Base-by-base conservation (phyloP, 495 filamentous ascomycete genomes). In the Choiromyces venosus region DNA sequence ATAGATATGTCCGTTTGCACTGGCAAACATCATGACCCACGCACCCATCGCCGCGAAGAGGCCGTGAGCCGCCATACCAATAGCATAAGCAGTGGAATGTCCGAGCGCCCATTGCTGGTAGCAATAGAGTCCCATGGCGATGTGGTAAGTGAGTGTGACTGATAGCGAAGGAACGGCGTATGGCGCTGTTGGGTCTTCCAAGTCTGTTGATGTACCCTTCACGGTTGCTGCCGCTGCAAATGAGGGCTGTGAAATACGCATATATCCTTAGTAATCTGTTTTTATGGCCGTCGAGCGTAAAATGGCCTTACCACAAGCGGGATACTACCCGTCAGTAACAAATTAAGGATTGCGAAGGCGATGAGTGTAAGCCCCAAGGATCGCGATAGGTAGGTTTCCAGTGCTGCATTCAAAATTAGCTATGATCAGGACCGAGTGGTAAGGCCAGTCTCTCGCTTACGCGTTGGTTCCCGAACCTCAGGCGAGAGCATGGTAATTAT, bases 11-110 rank as follows among this genome's bases (percentile, higher is more conserved):
- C 87, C 88, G 75, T 87, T 83, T 35, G 86, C 88, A 52, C 84
- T 89, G 1, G 86, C 91, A 80, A 96, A 97, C 56, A 96, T 78
- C 68, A 93, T 76, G 76, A 89, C 89, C 92, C 91, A 96, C 12
- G 90, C 78, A 6, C 90, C 93, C 25, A 92, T 81, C 3, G 84
- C 83, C 12, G 87, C 87, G 70, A 96, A 81, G 19, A 81, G 19
- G 1, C 84, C 85, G 68, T 85, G 88, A 74, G 80, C 87, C 37
- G 80, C 79, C 71, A 86, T 83, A 25, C 85, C 89, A 72, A 92
- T 66, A 2, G 84, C 82, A 81, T 90, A 92, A 0, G 84, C 83
- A 0, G 83, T 79, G 71, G 88, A 84, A 0, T 85, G 85, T 0
- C 84, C 87, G 1, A 82, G 76, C n/a, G 82, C 84, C 78, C 88